Percentiles rank a stretch among this genome's conserved stretches.
phyloP scores from a whole-genome alignment of 331 rosid genomes.

The Cydonia oblonga region DNA sequence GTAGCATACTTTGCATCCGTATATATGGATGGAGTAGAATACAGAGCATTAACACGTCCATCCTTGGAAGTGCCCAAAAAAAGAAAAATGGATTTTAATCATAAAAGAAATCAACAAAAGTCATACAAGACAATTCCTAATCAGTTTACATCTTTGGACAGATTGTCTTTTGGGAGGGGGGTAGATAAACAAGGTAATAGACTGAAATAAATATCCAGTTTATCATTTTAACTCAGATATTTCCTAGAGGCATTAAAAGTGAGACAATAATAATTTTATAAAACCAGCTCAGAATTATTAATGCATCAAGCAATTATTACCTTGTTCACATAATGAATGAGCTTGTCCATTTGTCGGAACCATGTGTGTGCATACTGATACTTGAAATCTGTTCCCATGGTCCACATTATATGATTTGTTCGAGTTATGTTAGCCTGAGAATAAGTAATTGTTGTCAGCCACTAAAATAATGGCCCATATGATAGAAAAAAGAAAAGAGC shows the following conservation, averaged over 20 bases:
- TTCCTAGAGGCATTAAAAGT: background rate
- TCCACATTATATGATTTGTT: constrained; percentile 92
- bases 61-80: constrained; percentile 34
- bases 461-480: background rate
- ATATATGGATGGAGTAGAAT: constrained; percentile 82
- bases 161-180: background rate
- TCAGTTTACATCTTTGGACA: background rate
- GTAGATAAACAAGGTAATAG: background rate
- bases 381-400: constrained; percentile 95
- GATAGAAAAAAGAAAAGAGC: background rate
- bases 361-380: constrained; percentile 91
- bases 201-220: background rate
- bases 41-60: constrained; percentile 81
- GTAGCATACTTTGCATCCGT: constrained; percentile 88
- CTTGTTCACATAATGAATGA: constrained; percentile 89
- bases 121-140: background rate
- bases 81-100: background rate
- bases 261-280: background rate
- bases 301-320: constrained; percentile 16
- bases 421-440: constrained; percentile 87
- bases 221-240: background rate
- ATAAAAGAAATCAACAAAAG: background rate
- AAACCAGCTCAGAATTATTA: background rate
- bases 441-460: constrained; percentile 4
- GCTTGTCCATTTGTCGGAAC: constrained; percentile 96